These are phyloP conservation scores for Lolium rigidum DNA, from an alignment of 176 grass and related monocot genomes.

Conservation along the genomic window DNA sequence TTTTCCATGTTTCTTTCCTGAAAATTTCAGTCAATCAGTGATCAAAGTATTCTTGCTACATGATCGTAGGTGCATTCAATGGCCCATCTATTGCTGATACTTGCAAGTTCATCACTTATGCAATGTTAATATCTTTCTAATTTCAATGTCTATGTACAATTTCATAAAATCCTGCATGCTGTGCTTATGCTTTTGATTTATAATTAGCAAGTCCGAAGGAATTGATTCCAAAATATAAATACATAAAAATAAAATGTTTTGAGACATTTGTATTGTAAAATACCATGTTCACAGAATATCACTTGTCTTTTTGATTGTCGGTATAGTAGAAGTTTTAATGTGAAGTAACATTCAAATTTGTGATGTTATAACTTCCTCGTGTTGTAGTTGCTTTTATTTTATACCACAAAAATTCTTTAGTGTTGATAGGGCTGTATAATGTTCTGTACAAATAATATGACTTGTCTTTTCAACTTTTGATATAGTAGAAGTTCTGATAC, in stretches of 20 bases:
- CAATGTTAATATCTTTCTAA: background rate
- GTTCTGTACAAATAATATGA: no score
- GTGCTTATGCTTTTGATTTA: no score
- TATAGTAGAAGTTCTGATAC: background rate
- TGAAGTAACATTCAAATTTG: background rate
- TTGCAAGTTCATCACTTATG: background rate
- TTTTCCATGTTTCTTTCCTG: background rate
- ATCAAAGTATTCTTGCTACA: background rate
- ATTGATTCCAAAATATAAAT: no score
- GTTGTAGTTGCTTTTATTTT: no score
- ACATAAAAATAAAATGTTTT: no score
- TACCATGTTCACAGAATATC: background rate
- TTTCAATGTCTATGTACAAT: background rate
- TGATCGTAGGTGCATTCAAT: background rate
- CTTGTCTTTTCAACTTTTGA: background rate
- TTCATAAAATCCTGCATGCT: no score
- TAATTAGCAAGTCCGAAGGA: no score
- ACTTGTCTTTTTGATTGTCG: background rate
- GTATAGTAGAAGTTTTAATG: background rate
- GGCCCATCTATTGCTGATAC: background rate
- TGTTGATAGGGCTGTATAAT: no score
- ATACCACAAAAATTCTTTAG: no score
- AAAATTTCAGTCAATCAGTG: background rate
- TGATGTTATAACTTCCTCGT: no score
- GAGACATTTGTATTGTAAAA: no score